Evolutionary conservation across 305 asterid genomes (phyloP), one percentile per base, ranked within the genome.

Genomic region (Ruellia speciosa): DNA sequence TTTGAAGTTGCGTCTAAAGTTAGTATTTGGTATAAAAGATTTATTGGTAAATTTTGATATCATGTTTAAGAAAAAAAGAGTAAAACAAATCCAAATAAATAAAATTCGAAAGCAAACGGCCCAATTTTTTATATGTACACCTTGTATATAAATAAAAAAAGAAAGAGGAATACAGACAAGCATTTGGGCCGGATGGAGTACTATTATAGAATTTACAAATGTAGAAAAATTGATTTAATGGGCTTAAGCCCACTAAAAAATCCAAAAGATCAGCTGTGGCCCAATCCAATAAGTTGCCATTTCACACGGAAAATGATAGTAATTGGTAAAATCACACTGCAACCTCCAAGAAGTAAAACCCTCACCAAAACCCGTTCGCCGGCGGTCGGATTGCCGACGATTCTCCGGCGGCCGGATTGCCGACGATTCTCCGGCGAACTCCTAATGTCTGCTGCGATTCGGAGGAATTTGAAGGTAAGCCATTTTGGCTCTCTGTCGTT

Each of bases 401-500:
- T 51, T 52, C 73, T 79, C 77, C 79, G 82, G 86, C 18, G 72
- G 72, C 37, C 50, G 57, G 54, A 52, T 48, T 66, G 17, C 78
- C 77, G 87, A 63, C 79, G 55, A 0, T 20, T 18, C 60, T 20
- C 73, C 73, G 89, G 87, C 72, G 69, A 35, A n/a, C n/a, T 13
- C 59, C 72, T 79, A 81, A 88, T 85, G 95, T 74, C 75, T 73
- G 87, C 81, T 37, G 61, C 76, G 51, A 68, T 78, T 70, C 75
- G 73, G 63, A 52, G 66, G 58, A 65, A 55, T 65, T 59, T 75
- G 31, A 74, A 79, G 88, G 81, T 79, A 68, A 54, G 82, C 78
- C 59, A 45, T 64, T 72, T 48, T 49, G 34, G 52, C 68, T 66
- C 71, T 46, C 70, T 62, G 40, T 56, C 65, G 35, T 57, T 73